A percentile compares a stretch with the other conserved stretches of the same genome.
These are phyloP conservation scores for Aegilops longissima DNA, from an alignment of 176 grass and related monocot species.

Conservation along the genomic window DNA sequence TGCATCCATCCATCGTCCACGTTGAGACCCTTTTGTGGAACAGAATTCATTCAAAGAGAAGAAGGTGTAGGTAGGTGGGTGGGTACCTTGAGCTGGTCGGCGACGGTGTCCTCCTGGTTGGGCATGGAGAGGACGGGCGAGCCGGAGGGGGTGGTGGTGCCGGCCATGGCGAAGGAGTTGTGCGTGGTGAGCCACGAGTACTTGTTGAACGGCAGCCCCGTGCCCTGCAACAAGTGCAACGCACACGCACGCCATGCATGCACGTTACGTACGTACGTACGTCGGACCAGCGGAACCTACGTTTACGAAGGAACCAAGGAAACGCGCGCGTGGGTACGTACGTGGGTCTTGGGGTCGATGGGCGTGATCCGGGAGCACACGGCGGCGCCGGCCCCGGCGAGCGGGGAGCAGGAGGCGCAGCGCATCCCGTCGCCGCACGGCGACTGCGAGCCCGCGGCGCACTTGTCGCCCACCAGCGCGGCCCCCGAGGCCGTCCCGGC, in stretches of 20 bases:
- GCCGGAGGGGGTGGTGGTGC: constrained; percentile 48
- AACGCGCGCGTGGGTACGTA: neutral
- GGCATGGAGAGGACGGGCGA: constrained; percentile 49
- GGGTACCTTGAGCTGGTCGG: constrained; percentile 48
- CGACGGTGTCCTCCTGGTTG: constrained; percentile 84
- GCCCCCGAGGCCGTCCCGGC: neutral
- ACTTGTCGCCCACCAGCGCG: constrained; percentile 53
- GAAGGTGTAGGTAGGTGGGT: too few relatives aligned
- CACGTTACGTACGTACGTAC: too few relatives aligned
- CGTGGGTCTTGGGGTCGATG: constrained; percentile 45
- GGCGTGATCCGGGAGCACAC: constrained; percentile 51
- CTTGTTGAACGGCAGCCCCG: constrained; percentile 55
- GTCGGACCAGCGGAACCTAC: too few relatives aligned
- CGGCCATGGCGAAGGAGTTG: constrained; percentile 78
- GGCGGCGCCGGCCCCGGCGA: constrained; percentile 16
- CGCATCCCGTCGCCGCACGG: constrained; percentile 43
- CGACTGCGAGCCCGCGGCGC: constrained; percentile 27
- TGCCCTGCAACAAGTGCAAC: constrained; percentile 13
- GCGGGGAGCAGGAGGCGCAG: constrained; percentile 55
- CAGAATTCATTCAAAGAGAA: too few relatives aligned
- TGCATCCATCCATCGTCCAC: too few relatives aligned
- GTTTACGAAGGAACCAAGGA: too few relatives aligned
- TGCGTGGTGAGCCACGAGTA: constrained; percentile 97
- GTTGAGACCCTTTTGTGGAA: too few relatives aligned
- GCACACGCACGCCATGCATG: too few relatives aligned